A percentile compares a stretch with the other conserved stretches of the same genome.
phyloP scores from a whole-genome alignment of 352 stramenopile species.

The Halophytophthora polymorphica region DNA sequence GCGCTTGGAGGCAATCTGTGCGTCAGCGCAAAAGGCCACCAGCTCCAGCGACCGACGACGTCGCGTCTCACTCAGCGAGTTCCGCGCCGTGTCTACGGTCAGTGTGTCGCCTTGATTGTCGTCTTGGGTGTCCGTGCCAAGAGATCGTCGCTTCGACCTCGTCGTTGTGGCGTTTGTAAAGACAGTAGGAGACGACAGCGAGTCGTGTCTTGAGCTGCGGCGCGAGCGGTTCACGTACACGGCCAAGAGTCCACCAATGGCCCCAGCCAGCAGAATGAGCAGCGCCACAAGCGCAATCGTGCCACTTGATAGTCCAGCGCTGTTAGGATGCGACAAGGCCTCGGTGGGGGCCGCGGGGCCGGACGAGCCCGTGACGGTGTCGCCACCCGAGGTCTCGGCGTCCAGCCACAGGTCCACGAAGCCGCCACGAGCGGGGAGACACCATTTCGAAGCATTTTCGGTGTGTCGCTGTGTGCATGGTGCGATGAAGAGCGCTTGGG shows the following conservation, averaged over 20 bases:
- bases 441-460: conserved; percentile 24
- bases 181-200: conserved; percentile 17
- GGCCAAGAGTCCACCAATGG: conserved; percentile 15
- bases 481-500: conserved; percentile 37
- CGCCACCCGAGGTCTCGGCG: conserved; percentile 16
- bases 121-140: too few species aligned
- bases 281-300: conserved; percentile 23
- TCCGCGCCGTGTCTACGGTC: neutral
- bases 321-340: neutral
- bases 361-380: neutral
- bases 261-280: conserved; percentile 15
- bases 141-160: conserved; percentile 8
- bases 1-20: conserved; percentile 43
- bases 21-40: conserved; percentile 31
- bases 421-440: conserved; percentile 21
- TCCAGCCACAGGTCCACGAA: conserved; percentile 48
- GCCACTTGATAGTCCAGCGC: conserved; percentile 12
- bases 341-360: conserved; percentile 4
- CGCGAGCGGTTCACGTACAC: conserved; percentile 18
- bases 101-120: neutral
- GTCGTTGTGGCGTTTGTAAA: conserved; percentile 18
- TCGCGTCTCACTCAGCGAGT: conserved; percentile 17
- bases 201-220: conserved; percentile 1
- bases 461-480: conserved; percentile 28
- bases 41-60: conserved; percentile 35